Conservation (phyloP, 371 early-diverging fungal species). For the Lichtheimia ornata region DNA sequence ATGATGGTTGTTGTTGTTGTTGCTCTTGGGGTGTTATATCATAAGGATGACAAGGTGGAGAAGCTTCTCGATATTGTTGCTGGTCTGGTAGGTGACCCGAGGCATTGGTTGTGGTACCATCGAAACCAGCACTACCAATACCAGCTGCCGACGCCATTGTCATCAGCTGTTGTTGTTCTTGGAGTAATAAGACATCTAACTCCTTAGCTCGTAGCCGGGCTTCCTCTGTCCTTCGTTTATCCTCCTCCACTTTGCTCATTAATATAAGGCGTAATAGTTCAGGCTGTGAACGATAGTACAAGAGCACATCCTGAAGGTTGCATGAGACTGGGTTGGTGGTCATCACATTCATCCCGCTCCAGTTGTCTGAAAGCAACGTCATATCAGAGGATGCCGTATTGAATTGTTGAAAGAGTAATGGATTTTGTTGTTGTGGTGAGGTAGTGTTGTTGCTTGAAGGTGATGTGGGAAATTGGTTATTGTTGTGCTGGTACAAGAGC, state of each 20-base stretch:
- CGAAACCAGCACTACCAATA: constrained; percentile 2
- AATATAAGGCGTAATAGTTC: constrained; percentile 62
- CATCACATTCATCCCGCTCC: neutral
- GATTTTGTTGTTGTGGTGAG: neutral
- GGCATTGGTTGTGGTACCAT: constrained; percentile 1
- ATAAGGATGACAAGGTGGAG: constrained; percentile 6
- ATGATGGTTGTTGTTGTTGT: constrained; percentile 8
- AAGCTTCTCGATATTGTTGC: constrained; percentile 6
- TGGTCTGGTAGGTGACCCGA: neutral
- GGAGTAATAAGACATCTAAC: constrained; percentile 37
- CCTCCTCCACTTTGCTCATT: constrained; percentile 66
- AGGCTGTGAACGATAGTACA: constrained; percentile 58
- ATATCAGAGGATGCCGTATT: constrained; percentile 4
- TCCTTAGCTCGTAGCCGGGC: constrained; percentile 50
- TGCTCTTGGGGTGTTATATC: constrained; percentile 4
- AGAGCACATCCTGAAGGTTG: constrained; percentile 45
- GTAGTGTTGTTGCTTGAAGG: constrained; percentile 5
- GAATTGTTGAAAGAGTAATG: constrained; percentile 5
- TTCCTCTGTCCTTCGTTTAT: constrained; percentile 57
- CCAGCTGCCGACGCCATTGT: constrained; percentile 7
- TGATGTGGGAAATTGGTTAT: constrained; percentile 13
- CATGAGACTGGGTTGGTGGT: constrained; percentile 20
- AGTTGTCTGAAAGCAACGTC: constrained; percentile 1
- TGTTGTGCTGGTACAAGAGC: constrained; percentile 18
- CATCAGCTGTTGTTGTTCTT: constrained; percentile 29